A percentile compares a stretch with the other conserved stretches of the same genome.
Conservation (phyloP, 1,139 yeast genomes). For the Yamadazyma jaroonii region DNA sequence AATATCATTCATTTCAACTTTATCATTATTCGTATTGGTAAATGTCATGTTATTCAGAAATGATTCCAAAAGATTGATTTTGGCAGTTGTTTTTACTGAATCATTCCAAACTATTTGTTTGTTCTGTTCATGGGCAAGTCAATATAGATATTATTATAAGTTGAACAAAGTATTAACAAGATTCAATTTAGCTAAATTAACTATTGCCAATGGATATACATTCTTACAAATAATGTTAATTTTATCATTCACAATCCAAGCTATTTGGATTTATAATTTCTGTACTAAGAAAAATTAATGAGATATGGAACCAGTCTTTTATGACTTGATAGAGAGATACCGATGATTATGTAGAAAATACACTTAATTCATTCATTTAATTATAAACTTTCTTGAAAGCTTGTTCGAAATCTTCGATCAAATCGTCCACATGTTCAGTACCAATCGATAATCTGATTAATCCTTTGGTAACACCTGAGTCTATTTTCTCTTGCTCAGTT, state of each 20-base stretch:
- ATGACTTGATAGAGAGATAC: no score
- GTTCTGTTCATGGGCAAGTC: conserved; percentile 13
- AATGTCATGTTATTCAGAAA: conserved; percentile 7
- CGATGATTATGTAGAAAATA: no score
- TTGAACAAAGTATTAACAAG: conserved; percentile 8
- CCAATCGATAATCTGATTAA: conserved; percentile 88
- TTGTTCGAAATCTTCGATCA: conserved; percentile 83
- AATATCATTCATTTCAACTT: conserved; percentile 10
- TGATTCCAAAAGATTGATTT: background rate
- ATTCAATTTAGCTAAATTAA: conserved; percentile 13
- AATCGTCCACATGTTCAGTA: conserved; percentile 84
- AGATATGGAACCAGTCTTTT: no score
- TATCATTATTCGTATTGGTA: conserved; percentile 7
- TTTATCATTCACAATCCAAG: conserved; percentile 10
- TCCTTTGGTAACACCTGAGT: conserved; percentile 85
- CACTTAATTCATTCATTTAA: no score
- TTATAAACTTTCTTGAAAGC: conserved; percentile 57
- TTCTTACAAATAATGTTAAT: conserved; percentile 9
- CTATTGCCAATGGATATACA: conserved; percentile 13
- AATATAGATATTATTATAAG: conserved; percentile 12
- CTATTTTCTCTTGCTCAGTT: conserved; percentile 70
- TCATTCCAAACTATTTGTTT: conserved; percentile 9
- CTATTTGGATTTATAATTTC: conserved; percentile 7
- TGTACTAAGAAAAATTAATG: background rate
- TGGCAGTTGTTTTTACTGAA: conserved; percentile 1